These are phyloP conservation scores for Apocynum venetum DNA, from an alignment of 257 asterid species.

Conservation along the genomic window DNA sequence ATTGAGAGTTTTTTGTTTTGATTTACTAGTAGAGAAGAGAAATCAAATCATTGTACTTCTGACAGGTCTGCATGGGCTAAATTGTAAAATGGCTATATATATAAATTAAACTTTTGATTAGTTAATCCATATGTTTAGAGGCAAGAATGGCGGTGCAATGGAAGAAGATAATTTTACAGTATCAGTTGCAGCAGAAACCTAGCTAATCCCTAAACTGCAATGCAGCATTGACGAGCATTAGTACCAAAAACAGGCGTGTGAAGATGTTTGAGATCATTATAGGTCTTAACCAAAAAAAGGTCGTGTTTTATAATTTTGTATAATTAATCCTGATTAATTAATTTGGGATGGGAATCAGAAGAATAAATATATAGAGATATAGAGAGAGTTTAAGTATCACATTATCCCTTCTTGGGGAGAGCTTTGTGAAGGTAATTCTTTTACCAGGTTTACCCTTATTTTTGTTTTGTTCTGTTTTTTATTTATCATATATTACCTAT, in stretches of 20 bases:
- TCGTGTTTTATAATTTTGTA: background rate
- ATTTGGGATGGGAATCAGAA: background rate
- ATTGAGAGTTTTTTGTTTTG: background rate
- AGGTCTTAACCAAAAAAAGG: background rate
- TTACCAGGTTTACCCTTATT: no score
- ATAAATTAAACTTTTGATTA: no score
- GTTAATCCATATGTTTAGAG: background rate
- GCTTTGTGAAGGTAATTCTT: background rate
- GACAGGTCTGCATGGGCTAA: background rate
- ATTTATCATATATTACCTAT: no score
- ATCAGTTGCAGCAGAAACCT: background rate
- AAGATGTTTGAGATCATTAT: constrained; percentile 6
- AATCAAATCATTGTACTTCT: background rate
- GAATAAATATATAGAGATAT: no score
- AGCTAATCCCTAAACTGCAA: background rate
- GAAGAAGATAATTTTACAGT: background rate
- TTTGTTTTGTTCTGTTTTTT: no score
- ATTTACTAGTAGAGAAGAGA: background rate
- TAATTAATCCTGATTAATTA: background rate
- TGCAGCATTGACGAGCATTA: background rate
- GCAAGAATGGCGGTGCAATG: no score
- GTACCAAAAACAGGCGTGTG: background rate
- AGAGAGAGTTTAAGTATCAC: background rate
- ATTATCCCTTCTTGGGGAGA: background rate
- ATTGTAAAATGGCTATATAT: background rate